Base-by-base conservation (phyloP, 345 rosid species). In the Excoecaria agallocha region DNA sequence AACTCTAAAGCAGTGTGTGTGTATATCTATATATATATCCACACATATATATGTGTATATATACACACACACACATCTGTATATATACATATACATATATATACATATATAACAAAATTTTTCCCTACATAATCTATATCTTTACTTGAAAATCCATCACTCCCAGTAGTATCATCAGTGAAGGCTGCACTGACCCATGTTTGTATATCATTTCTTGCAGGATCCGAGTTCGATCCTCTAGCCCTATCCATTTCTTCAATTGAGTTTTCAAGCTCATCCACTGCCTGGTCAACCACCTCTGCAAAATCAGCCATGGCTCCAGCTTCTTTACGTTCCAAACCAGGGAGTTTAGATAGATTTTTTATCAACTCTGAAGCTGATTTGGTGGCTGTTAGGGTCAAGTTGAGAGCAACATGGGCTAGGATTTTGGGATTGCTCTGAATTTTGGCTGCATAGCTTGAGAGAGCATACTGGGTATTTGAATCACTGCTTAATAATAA, bases 151-250 rank as follows among this genome's bases (percentile, higher is more conserved):
- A 88, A 81, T 55, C 88, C 92, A 41, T 88, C 87, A 37, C 77
- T 39, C 82, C 88, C 85, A 49, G 84, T 85, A 50, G 74, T 66
- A 45, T 85, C 87, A 51, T 85, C 78, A 3, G 90, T 88, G 54
- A 88, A 76, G 3, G 90, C 86, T 1, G 84, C 88, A 56, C 92
- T 86, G n/a, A 85, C 85, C 90, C 92, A 88, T 0, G 88, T 88
- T 75, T 83, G 84, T 8, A 85, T 25, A 72, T 86, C 83, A 64
- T 83, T 81, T 55, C 84, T 84, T 73, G 75, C 82, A 51, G 82
- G 78, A 61, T 45, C 69, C 25, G 82, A 82, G 13, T 81, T 75
- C 1, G 75, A 52, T 61, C 56, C 67, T 55, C 55, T 55, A 8
- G 75, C 65, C 3, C 25, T 57, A 35, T 65, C 72, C 75, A 86